Conservation (phyloP, 2,329 filamentous ascomycete species). For the Madurella fahalii region DNA sequence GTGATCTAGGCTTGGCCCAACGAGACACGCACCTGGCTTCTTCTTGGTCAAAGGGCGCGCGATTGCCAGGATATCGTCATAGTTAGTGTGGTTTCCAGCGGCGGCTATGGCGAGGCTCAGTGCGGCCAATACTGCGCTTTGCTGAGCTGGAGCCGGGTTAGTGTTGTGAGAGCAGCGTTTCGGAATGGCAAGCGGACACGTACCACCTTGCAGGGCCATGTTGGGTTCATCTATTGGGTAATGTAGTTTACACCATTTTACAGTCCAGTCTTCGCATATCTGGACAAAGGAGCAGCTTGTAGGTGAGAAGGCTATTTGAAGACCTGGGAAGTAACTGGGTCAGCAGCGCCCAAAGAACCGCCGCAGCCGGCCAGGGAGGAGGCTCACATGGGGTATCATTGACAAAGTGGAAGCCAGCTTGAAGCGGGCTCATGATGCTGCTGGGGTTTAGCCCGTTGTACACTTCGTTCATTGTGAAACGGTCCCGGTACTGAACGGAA, state of each 20-base stretch:
- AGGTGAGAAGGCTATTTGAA: conserved; percentile 59
- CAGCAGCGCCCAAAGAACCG: conserved; percentile 14
- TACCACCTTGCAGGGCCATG: conserved; percentile 47
- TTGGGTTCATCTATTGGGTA: conserved; percentile 48
- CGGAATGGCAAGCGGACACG: conserved; percentile 14
- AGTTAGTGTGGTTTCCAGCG: conserved; percentile 47
- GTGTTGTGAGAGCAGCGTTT: not conserved
- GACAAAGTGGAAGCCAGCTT: conserved; percentile 72
- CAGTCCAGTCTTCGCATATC: conserved; percentile 53
- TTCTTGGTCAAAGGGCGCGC: conserved; percentile 48
- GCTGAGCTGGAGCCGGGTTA: conserved; percentile 39
- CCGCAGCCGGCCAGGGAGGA: not conserved
- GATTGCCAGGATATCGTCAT: conserved; percentile 69
- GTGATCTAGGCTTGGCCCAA: not conserved
- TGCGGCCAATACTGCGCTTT: conserved; percentile 57
- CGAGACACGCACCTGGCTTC: conserved; percentile 30
- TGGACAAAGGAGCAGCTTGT: conserved; percentile 57
- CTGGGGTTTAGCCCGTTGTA: conserved; percentile 60
- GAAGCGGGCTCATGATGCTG: conserved; percentile 65
- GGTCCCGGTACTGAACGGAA: conserved; percentile 73
- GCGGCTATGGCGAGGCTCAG: conserved; percentile 52
- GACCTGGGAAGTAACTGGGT: conserved; percentile 35
- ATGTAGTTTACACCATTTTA: conserved; percentile 55
- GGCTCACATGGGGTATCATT: conserved; percentile 60
- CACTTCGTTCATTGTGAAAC: conserved; percentile 66